Evolutionary conservation across 148 eudicot genomes (phyloP), one percentile per base, ranked within the genome.

Genomic region (Silene latifolia): DNA sequence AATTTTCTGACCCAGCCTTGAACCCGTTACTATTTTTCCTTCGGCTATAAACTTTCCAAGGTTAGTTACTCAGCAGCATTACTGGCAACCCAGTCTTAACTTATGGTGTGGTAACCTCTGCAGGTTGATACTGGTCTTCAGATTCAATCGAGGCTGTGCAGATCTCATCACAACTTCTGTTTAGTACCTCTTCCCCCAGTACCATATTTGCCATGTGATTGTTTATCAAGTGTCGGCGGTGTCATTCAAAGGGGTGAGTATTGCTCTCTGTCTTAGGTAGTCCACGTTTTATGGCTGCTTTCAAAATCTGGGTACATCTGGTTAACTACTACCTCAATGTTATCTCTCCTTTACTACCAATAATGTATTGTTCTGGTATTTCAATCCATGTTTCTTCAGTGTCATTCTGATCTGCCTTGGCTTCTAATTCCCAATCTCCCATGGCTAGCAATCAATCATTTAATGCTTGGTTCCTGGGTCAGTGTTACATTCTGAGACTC

Each of bases 361-460:
- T n/a, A n/a, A n/a, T n/a, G n/a, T n/a, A n/a, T n/a, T n/a, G n/a
- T n/a, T n/a, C 20, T 27, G 64, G 78, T 27, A 75, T 75, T 10
- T 13, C 12, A n/a, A 76, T 58, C 74, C 68, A 76, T 0, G 60
- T 76, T 0, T 14, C 13, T 35, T 75, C 72, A 0, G 4, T 18
- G 3, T 75, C 72, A n/a, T 20, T 17, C 0, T 65, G 62, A 17
- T 66, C n/a, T 0, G 7, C 18, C 13, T 44, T 8, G 14, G 51
- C 27, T 12, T 57, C 62, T 1, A 69, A 21, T 2, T n/a, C 39
- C 1, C 79, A 74, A 12, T 58, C 67, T 1, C 74, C 74, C 56
- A 69, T 18, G 4, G 18, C 73, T 12, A 76, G 8, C 5, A 69
- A 25, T 59, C 79, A 76, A 2, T 76, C 46, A 8, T 69, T 76